Evolutionary conservation across 1,284 basidiomycete species (phyloP).

Genomic region (Apiotrichum laibachii): DNA sequence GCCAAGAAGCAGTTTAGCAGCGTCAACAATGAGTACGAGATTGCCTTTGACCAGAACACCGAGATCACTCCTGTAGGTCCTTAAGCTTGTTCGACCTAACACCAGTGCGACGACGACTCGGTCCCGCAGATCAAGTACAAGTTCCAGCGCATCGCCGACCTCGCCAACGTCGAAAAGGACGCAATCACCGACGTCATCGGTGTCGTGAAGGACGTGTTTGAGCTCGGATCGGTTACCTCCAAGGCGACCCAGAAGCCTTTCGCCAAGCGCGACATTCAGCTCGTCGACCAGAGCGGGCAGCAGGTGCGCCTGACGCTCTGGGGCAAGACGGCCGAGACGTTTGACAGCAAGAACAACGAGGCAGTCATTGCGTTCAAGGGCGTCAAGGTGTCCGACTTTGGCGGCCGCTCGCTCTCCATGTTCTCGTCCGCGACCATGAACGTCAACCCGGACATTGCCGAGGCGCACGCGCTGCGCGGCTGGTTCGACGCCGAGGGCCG

Average conservation of each 20-base stretch:
- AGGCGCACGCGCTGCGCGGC: slow-evolving; percentile 80
- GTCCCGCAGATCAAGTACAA: slow-evolving; percentile 79
- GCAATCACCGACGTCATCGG: slow-evolving; percentile 70
- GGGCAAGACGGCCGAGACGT: slow-evolving; percentile 92
- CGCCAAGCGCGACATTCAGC: slow-evolving; percentile 78
- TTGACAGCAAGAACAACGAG: slow-evolving; percentile 54
- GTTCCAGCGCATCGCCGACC: slow-evolving; percentile 67
- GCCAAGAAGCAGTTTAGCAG: slow-evolving; percentile 98
- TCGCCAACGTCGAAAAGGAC: slow-evolving; percentile 71
- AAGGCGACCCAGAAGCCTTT: slow-evolving; percentile 72
- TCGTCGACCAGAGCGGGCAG: slow-evolving; percentile 81
- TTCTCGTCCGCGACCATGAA: slow-evolving; percentile 67
- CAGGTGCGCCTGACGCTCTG: slow-evolving; percentile 87
- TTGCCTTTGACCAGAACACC: slow-evolving; percentile 78
- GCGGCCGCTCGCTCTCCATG: slow-evolving; percentile 80
- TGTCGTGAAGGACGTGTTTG: slow-evolving; percentile 74
- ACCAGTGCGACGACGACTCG: slow-evolving; percentile 67
- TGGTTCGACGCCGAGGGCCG: slow-evolving; percentile 77
- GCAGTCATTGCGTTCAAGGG: slow-evolving; percentile 91
- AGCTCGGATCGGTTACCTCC: slow-evolving; percentile 66
- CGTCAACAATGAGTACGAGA: slow-evolving; percentile 89
- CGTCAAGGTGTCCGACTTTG: slow-evolving; percentile 91
- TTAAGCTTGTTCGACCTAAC: background rate
- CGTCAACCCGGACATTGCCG: slow-evolving; percentile 82
- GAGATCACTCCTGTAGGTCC: slow-evolving; percentile 62